Percentiles rank a stretch among this genome's conserved stretches.
phyloP scores from a whole-genome alignment of 1,284 basidiomycete species.

The Ceratobasidium sp. region DNA sequence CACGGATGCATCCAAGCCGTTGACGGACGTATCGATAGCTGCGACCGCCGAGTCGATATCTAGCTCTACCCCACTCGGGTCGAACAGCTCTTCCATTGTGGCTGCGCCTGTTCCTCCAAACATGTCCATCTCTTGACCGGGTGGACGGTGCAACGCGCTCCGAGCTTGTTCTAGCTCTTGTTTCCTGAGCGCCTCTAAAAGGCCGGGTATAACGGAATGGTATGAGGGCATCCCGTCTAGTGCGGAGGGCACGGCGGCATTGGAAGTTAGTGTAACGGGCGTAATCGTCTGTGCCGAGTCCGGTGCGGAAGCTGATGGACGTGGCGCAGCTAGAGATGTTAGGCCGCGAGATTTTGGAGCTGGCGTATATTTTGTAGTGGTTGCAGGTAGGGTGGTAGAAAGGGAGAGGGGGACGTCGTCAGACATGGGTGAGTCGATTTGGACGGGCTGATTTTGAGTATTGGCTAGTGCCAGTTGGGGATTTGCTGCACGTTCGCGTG shows the following conservation, averaged over 20 bases:
- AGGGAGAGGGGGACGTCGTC: constrained; percentile 68
- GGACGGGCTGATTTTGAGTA: constrained; percentile 34
- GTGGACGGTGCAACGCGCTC: constrained; percentile 26
- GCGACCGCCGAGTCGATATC: constrained; percentile 23
- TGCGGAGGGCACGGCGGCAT: constrained; percentile 64
- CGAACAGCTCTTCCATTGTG: constrained; percentile 30
- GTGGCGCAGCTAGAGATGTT: constrained; percentile 33
- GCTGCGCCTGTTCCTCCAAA: background rate
- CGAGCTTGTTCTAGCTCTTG: constrained; percentile 33
- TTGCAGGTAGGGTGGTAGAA: constrained; percentile 71
- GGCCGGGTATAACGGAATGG: constrained; percentile 24
- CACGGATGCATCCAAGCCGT: constrained; percentile 4
- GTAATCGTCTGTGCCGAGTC: constrained; percentile 61
- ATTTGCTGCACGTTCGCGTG: constrained; percentile 58
- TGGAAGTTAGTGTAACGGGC: constrained; percentile 77
- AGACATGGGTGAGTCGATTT: constrained; percentile 51
- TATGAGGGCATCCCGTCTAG: constrained; percentile 59
- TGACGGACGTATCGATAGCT: constrained; percentile 24
- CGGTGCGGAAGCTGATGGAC: constrained; percentile 38
- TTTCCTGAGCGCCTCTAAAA: constrained; percentile 23
- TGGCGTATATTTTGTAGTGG: constrained; percentile 62
- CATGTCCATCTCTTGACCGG: constrained; percentile 16
- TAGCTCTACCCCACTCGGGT: constrained; percentile 19
- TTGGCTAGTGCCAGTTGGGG: constrained; percentile 37
- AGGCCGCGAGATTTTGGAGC: constrained; percentile 43